Base-by-base conservation (phyloP, 306 rosid species). In the Medicago lupulina region DNA sequence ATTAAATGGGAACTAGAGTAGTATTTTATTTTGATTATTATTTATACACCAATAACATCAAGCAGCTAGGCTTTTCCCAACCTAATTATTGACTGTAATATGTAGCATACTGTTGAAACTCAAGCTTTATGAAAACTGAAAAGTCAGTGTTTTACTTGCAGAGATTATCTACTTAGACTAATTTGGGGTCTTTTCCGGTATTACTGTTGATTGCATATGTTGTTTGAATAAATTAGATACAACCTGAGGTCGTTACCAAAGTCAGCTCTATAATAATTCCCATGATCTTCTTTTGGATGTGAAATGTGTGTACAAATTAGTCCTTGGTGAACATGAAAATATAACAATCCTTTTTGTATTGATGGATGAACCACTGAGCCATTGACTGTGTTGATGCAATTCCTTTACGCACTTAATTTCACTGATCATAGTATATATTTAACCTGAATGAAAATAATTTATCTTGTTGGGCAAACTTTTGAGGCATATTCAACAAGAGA, bases 401-500 rank as follows among this genome's bases (percentile, higher is more conserved):
- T 74, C 11, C 38, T 44, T 16, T 54, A 11, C 15, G 76, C 41
- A 68, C 9, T 55, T 55, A 44, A 39, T 72, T 80, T 80, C 19
- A 16, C 49, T 44, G 66, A 28, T 28, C 31, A 28, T 28, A 7
- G 80, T 57, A 71, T 62, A 38, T 70, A 34, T 50, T 62, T 73
- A 54, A 80, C 76, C 43, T 14, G 16, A 66, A n/a, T 58, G 71
- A 81, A 67, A 64, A 76, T 73, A 28, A 51, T 82, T 63, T n/a
- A 70, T 70, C 76, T 74, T 41, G 19, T 58, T 15, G 47, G 80
- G 53, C 68, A 73, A 75, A 43, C 80, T 86, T 83, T 82, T 60
- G 73, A 76, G 65, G 81, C 64, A 84, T 79, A 84, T 79, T 84
- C 59, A 25, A 81, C 59, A 57, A 73, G 72, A 40, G 38, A 25